Evolutionary conservation across 176 grass and related monocot species (phyloP).

Genomic region (Aegilops speltoides): DNA sequence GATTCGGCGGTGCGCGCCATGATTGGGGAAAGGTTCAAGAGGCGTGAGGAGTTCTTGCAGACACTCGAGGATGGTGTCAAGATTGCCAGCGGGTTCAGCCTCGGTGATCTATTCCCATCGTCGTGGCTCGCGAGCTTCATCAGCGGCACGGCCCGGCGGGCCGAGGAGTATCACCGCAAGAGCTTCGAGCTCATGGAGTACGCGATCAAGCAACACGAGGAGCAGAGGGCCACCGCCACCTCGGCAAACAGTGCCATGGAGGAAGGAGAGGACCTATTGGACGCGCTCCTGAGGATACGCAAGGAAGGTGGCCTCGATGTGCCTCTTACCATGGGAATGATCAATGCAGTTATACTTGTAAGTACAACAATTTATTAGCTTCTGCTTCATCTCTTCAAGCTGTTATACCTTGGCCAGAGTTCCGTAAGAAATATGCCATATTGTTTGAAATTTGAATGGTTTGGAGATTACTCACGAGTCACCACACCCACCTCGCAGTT

Average conservation of each 20-base stretch:
- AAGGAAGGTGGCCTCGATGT: constrained; percentile 31
- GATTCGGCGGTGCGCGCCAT: background rate
- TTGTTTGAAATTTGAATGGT: too few species aligned
- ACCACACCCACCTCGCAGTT: background rate
- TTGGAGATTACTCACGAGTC: too few species aligned
- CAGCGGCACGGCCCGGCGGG: background rate
- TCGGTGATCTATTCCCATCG: background rate
- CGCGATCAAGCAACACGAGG: constrained; percentile 28
- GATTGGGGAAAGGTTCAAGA: background rate
- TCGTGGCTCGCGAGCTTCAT: background rate
- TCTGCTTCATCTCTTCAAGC: background rate
- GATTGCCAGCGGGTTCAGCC: background rate
- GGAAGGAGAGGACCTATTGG: constrained; percentile 6
- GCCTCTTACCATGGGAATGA: constrained; percentile 27
- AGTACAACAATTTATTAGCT: background rate
- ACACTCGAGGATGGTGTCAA: background rate
- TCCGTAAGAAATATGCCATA: too few species aligned
- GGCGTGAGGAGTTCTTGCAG: background rate
- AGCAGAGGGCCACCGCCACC: background rate
- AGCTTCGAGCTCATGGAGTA: constrained; percentile 31
- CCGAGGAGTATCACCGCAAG: background rate
- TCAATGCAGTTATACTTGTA: constrained; percentile 27
- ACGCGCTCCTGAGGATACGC: constrained; percentile 24
- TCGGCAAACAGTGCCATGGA: background rate
- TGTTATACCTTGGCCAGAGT: too few species aligned